These are phyloP conservation scores for Perilla frutescens DNA, from an alignment of 257 asterid species.

Conservation along the genomic window DNA sequence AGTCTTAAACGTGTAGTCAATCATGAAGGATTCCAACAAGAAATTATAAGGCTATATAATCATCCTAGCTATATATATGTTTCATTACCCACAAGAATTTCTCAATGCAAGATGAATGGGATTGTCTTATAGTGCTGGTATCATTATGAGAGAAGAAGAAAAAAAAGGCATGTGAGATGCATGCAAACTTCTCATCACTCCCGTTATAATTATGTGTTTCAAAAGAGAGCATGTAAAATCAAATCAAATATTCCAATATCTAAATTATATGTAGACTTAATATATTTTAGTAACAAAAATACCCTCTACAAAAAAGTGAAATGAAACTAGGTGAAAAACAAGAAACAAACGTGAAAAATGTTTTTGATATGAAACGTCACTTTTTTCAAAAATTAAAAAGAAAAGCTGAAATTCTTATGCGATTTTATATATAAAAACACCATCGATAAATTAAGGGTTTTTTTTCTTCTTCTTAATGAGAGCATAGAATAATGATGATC, in stretches of 20 bases:
- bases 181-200: slow-evolving; percentile 39
- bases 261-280: slow-evolving; percentile 9
- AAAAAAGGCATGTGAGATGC: slow-evolving; percentile 38
- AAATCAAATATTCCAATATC: slow-evolving; percentile 10
- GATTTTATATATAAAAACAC: neutral
- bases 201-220: slow-evolving; percentile 29
- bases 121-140: slow-evolving; percentile 34
- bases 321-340: slow-evolving; percentile 22
- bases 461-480: neutral
- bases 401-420: neutral
- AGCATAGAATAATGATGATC: slow-evolving; percentile 1
- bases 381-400: neutral
- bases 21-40: slow-evolving; percentile 23
- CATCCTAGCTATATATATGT: slow-evolving; percentile 3
- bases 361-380: neutral
- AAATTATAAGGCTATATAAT: slow-evolving; percentile 14
- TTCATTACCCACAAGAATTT: slow-evolving; percentile 1
- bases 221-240: slow-evolving; percentile 22
- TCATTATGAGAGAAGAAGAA: slow-evolving; percentile 38
- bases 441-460: neutral
- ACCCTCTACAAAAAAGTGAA: slow-evolving; percentile 28
- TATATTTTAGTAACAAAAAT: slow-evolving; percentile 20
- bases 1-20: slow-evolving; percentile 23
- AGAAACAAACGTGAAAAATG: slow-evolving; percentile 36
- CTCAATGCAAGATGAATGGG: slow-evolving; percentile 15